Evolutionary conservation across 2,329 filamentous ascomycete genomes (phyloP).

Genomic region (Ophiosphaerella korrae): DNA sequence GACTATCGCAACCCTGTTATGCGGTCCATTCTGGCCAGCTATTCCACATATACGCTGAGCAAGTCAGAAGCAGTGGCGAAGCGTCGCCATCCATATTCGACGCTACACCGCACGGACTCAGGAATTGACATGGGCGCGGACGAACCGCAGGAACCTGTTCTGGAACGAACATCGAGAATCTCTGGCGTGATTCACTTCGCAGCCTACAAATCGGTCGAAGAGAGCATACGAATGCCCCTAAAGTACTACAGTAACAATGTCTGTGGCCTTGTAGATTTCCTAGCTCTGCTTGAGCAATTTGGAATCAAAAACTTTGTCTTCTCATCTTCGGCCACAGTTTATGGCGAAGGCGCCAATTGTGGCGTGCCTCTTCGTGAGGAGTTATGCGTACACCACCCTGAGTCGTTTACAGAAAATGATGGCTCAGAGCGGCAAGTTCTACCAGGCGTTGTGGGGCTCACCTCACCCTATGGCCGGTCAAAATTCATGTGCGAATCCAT

Average conservation of each 20-base stretch:
- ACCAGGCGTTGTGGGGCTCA: constrained; percentile 62
- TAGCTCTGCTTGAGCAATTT: constrained; percentile 62
- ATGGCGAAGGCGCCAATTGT: constrained; percentile 55
- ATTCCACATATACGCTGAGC: constrained; percentile 37
- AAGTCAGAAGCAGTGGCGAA: constrained; percentile 17
- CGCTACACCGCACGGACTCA: constrained; percentile 37
- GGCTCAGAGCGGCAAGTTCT: constrained; percentile 51
- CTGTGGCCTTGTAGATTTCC: constrained; percentile 65
- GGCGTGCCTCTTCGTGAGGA: constrained; percentile 62
- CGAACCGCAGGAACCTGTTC: constrained; percentile 20
- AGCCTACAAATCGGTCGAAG: constrained; percentile 68
- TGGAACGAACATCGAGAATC: constrained; percentile 56
- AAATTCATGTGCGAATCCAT: constrained; percentile 73
- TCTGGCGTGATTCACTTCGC: constrained; percentile 72
- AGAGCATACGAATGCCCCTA: constrained; percentile 65
- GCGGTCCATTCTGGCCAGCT: constrained; percentile 50
- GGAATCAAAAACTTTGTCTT: constrained; percentile 70
- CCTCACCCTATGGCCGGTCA: constrained; percentile 68
- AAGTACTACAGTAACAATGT: constrained; percentile 73
- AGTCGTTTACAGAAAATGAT: constrained; percentile 51
- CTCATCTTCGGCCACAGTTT: constrained; percentile 70
- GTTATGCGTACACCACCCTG: constrained; percentile 58
- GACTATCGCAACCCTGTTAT: constrained; percentile 55
- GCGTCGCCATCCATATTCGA: constrained; percentile 33
- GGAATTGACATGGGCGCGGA: constrained; percentile 38